Evolutionary conservation across 2,329 filamentous ascomycete species (phyloP).

Genomic region (Plenodomus biglobosus): DNA sequence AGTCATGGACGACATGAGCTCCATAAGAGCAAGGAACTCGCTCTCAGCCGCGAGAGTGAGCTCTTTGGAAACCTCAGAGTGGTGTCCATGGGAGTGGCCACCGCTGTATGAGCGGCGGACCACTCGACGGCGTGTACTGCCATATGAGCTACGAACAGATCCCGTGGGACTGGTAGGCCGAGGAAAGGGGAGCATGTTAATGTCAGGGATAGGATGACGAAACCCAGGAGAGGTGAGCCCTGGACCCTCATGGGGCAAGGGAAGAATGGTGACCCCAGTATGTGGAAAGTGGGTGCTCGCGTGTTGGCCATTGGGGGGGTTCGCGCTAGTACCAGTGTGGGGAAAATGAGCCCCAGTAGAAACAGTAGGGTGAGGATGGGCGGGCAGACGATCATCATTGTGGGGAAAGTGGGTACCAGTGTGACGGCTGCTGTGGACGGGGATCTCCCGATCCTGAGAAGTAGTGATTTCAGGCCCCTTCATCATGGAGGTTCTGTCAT

Average conservation of each 20-base stretch:
- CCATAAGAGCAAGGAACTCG: conserved; percentile 14
- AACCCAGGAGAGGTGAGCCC: not conserved
- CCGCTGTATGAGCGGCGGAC: conserved; percentile 1
- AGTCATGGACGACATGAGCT: conserved; percentile 11
- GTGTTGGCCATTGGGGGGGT: too few relatives aligned
- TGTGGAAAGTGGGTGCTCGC: too few relatives aligned
- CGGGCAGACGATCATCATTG: too few relatives aligned
- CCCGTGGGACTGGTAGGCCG: conserved; percentile 10
- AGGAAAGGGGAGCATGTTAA: not conserved
- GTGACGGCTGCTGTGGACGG: too few relatives aligned
- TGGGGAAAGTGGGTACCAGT: too few relatives aligned
- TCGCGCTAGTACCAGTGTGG: too few relatives aligned
- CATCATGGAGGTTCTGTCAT: not conserved
- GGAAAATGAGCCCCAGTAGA: too few relatives aligned
- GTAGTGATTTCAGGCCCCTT: too few relatives aligned
- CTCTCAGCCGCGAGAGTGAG: conserved; percentile 9
- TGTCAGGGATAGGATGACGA: not conserved
- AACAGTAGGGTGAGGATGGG: too few relatives aligned
- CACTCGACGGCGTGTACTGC: conserved; percentile 5
- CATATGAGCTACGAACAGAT: conserved; percentile 6
- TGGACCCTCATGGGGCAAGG: not conserved
- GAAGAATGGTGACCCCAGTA: too few relatives aligned
- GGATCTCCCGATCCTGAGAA: too few relatives aligned
- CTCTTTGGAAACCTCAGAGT: conserved; percentile 11
- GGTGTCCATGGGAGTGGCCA: conserved; percentile 5